A percentile compares a stretch with the other conserved stretches of the same genome.
Evolutionary conservation across 2,329 filamentous ascomycete genomes (phyloP).

Genomic region (Dichotomopilus funicola): DNA sequence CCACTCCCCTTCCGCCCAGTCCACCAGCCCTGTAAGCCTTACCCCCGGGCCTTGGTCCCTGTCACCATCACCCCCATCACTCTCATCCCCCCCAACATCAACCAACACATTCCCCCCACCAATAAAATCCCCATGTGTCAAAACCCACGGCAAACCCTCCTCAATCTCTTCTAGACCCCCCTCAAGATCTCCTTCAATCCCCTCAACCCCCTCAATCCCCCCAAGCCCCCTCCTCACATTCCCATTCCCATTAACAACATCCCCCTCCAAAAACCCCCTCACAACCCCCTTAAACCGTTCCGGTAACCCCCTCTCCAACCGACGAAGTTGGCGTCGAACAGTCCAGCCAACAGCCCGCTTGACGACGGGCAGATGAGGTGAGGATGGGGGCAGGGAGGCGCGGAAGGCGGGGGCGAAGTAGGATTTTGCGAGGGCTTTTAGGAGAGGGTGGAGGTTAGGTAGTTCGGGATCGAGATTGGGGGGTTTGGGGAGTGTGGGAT

Average conservation of each 20-base stretch:
- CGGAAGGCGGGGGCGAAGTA: conserved; percentile 35
- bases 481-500: too few species aligned
- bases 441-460: conserved; percentile 25
- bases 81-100: background rate
- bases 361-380: background rate
- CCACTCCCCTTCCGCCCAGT: conserved; percentile 59
- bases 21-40: conserved; percentile 47
- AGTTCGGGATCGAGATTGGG: too few species aligned
- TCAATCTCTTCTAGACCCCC: conserved; percentile 32
- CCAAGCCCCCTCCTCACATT: background rate
- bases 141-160: conserved; percentile 41
- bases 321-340: conserved; percentile 34
- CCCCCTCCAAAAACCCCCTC: background rate
- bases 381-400: conserved; percentile 16
- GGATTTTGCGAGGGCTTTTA: conserved; percentile 27
- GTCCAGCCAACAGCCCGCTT: conserved; percentile 36
- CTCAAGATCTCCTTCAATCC: conserved; percentile 25
- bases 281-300: background rate
- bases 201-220: background rate
- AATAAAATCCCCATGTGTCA: conserved; percentile 57
- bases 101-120: background rate
- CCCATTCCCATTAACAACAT: background rate
- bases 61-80: background rate
- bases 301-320: conserved; percentile 33
- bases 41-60: background rate